Evolutionary conservation across 148 eudicot genomes (phyloP).

Genomic region (Dianthus caryophyllus): DNA sequence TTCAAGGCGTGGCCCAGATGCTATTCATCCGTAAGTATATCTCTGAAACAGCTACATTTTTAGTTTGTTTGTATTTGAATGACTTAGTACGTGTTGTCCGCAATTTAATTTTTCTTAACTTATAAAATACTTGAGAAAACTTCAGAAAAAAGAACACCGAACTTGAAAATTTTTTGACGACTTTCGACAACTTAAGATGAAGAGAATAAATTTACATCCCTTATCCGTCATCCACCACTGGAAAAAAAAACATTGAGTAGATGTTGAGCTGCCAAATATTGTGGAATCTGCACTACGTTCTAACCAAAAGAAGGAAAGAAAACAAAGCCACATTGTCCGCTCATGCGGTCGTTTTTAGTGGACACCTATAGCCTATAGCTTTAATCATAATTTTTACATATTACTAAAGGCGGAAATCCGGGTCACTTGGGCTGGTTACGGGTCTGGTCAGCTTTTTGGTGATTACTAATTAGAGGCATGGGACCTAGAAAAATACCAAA

Average conservation of each 20-base stretch:
- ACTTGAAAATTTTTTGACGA: no score
- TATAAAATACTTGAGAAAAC: no score
- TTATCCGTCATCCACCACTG: not conserved
- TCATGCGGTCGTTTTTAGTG: not conserved
- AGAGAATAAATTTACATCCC: not conserved
- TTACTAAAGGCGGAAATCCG: no score
- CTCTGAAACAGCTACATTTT: not conserved
- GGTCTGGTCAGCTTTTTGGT: no score
- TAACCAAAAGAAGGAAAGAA: not conserved
- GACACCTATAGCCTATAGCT: not conserved
- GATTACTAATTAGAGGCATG: no score
- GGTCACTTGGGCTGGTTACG: no score
- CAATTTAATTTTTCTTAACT: no score
- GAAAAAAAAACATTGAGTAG: not conserved
- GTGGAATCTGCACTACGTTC: not conserved
- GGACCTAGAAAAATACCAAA: no score
- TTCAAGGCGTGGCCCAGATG: slow-evolving; percentile 97
- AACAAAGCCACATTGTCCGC: not conserved
- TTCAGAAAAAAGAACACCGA: no score
- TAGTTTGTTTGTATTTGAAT: not conserved
- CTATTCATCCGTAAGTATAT: slow-evolving; percentile 87
- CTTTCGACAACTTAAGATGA: no score
- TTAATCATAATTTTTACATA: no score
- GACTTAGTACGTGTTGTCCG: no score
- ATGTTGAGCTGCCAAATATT: not conserved